Evolutionary conservation across 768 basidiomycete species (phyloP).

Genomic region (Hygrophoropsis aurantiaca): DNA sequence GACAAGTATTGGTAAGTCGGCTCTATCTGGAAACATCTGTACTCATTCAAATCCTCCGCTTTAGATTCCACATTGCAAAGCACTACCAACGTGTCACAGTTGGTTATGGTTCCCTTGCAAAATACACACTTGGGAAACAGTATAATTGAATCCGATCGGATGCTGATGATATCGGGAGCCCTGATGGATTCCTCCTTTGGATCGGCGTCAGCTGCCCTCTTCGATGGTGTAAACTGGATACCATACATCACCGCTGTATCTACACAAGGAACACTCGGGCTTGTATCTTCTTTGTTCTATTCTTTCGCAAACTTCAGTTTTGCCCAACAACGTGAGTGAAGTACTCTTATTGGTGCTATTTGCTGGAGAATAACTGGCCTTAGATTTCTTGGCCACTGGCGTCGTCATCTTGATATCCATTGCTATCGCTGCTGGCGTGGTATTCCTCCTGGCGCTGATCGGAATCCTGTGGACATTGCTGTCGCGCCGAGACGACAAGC

Average conservation of each 20-base stretch:
- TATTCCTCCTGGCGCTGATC: constrained; percentile 81
- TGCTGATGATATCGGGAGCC: constrained; percentile 85
- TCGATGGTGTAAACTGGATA: constrained; percentile 77
- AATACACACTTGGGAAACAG: constrained; percentile 69
- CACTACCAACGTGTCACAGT: constrained; percentile 70
- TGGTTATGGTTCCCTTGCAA: constrained; percentile 88
- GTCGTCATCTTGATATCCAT: constrained; percentile 97
- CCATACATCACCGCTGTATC: constrained; percentile 79
- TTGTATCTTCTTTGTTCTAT: constrained; percentile 77
- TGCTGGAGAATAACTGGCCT: constrained; percentile 7
- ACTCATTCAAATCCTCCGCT: constrained; percentile 3
- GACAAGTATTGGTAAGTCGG: constrained; percentile 57
- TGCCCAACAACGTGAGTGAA: constrained; percentile 58
- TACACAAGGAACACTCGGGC: constrained; percentile 64
- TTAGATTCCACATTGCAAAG: constrained; percentile 56
- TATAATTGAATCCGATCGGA: constrained; percentile 79
- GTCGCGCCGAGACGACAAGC: constrained; percentile 74
- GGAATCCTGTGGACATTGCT: constrained; percentile 91
- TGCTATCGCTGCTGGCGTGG: constrained; percentile 92
- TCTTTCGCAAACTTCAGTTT: constrained; percentile 81
- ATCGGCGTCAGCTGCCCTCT: constrained; percentile 81
- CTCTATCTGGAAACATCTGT: background rate
- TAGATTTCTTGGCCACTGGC: constrained; percentile 87
- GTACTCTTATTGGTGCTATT: background rate
- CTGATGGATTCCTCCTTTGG: constrained; percentile 70